A percentile compares a stretch with the other conserved stretches of the same genome.
phyloP scores from a whole-genome alignment of 2,329 filamentous ascomycete species.

The Knoxdaviesia proteae region DNA sequence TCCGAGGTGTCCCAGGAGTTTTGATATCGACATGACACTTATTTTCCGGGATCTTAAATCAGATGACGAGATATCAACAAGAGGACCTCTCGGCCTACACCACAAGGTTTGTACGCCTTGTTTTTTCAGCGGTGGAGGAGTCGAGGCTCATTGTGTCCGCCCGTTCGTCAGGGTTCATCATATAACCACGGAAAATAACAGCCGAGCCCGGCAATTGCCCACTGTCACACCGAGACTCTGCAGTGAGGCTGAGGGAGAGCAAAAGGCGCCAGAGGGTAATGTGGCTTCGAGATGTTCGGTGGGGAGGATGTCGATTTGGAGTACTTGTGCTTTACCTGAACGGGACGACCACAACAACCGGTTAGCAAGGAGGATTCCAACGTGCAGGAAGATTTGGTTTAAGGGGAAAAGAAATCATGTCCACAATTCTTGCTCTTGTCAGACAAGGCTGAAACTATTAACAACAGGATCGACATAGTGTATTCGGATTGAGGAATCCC shows the following conservation, averaged over 20 bases:
- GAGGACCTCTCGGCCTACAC: slow-evolving; percentile 27
- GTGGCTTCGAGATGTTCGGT: no score
- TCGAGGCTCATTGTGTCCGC: slow-evolving; percentile 43
- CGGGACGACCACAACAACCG: not conserved
- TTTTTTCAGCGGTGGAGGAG: slow-evolving; percentile 21
- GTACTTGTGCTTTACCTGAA: not conserved
- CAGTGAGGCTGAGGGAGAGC: no score
- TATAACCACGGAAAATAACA: slow-evolving; percentile 10
- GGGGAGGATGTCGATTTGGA: not conserved
- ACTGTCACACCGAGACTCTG: no score
- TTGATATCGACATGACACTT: not conserved
- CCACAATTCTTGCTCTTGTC: slow-evolving; percentile 19
- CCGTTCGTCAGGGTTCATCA: slow-evolving; percentile 51
- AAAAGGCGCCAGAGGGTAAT: no score
- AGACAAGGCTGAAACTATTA: slow-evolving; percentile 49
- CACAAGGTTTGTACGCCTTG: slow-evolving; percentile 43
- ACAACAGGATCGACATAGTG: slow-evolving; percentile 40
- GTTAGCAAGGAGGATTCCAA: not conserved
- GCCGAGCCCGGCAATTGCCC: no score
- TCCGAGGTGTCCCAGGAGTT: no score
- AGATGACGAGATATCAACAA: slow-evolving; percentile 49
- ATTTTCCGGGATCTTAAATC: slow-evolving; percentile 18
- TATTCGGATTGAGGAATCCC: slow-evolving; percentile 51
- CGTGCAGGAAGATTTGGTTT: not conserved
- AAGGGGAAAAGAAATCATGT: slow-evolving; percentile 4